Base-by-base conservation (phyloP, 345 rosid species). In the Gynandropsis gynandra region DNA sequence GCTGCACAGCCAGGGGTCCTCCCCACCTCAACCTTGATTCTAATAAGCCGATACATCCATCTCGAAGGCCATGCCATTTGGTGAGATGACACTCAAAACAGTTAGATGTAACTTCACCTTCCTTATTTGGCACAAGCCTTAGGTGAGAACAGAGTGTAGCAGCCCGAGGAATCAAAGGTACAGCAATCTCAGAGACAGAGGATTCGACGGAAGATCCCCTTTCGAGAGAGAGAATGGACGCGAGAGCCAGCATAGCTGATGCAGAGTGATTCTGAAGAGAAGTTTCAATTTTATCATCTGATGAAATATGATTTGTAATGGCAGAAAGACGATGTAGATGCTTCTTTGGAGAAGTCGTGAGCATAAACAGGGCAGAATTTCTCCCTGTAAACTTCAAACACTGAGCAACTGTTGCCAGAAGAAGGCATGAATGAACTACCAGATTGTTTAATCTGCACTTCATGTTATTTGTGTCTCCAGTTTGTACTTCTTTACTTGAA, bases 141-240 rank as follows among this genome's bases (percentile, higher is more conserved):
- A 92, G 85, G 70, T 68, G 77, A 61, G 82, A 81, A 66, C 85
- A 84, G 18, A 92, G 87, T 52, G 77, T 76, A 56, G 82, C 80
- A 54, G 86, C 78, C 53, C 76, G 80, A 72, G 98, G 98, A 67
- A 92, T 82, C 79, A 92, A 69, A 64, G 92, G 89, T 49, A 83
- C 72, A 24, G 93, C 87, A 45, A 79, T 77, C 68, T 79, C 95
- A 37, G 74, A 71, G 63, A 92, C 69, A 16, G 89, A 72, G 58
- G 95, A 80, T 69, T 79, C 89, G 38, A 77, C 80, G 24, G 96
- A 71, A 56, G 82, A 59, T 58, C 80, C 92, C 50, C 58, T 70
- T 75, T 92, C 98, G 73, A 92, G 98, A 50, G 87, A 80, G 44
- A 92, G 75, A 72, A 92, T 87, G 47, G 95, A 85, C 57, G 98